Evolutionary conservation across 2,329 filamentous ascomycete genomes (phyloP).

Genomic region (Xylariaceae sp.): DNA sequence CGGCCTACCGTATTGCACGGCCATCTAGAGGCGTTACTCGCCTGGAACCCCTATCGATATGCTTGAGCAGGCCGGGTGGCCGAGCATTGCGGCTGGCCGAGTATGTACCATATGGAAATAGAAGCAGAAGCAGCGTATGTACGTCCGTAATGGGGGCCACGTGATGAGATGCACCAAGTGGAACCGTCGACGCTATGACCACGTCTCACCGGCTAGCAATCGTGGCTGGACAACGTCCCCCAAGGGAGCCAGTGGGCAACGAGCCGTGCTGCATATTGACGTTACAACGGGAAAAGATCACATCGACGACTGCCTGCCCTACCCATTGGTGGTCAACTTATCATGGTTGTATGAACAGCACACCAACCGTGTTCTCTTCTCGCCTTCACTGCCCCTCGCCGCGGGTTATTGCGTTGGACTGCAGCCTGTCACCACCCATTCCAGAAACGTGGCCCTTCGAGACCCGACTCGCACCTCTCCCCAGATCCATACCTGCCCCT

Average conservation of each 20-base stretch:
- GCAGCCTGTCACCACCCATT: conserved; percentile 20
- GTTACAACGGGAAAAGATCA: conserved; percentile 2
- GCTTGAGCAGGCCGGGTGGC: no score
- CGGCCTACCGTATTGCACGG: no score
- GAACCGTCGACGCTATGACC: conserved; percentile 12
- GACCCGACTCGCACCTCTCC: neutral
- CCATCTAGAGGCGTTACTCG: no score
- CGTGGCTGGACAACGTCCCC: conserved; percentile 1
- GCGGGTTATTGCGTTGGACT: conserved; percentile 1
- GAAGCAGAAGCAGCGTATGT: no score
- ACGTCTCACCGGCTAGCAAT: neutral
- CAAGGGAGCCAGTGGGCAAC: neutral
- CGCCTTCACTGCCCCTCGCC: neutral
- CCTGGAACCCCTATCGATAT: no score
- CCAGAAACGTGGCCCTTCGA: conserved; percentile 23
- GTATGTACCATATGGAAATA: no score
- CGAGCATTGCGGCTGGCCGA: no score
- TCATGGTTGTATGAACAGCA: conserved; percentile 12
- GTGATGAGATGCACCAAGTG: neutral
- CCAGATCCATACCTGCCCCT: neutral
- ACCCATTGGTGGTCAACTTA: neutral
- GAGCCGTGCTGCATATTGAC: conserved; percentile 2
- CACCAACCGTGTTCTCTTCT: conserved; percentile 4
- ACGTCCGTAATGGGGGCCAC: no score
- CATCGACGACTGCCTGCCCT: neutral